Conservation (phyloP, 2,329 filamentous ascomycete species). For the Cytospora piceicola region DNA sequence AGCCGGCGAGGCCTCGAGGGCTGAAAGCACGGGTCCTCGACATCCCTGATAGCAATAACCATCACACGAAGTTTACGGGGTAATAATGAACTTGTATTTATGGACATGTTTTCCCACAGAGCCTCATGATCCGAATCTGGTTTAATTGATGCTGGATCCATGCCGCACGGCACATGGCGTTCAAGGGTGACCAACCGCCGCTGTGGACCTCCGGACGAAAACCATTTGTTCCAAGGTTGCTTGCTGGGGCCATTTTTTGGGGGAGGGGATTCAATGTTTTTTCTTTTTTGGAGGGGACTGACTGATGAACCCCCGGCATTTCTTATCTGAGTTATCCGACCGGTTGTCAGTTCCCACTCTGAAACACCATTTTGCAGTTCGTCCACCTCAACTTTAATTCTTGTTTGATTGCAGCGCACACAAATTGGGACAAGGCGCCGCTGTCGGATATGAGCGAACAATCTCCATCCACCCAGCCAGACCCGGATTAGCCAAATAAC, state of each 20-base stretch:
- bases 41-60: not conserved
- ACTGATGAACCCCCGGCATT: slow-evolving; percentile 2
- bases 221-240: no score
- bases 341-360: slow-evolving; percentile 12
- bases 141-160: slow-evolving; percentile 3
- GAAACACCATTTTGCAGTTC: not conserved
- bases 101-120: not conserved
- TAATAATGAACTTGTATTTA: not conserved
- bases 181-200: slow-evolving; percentile 23
- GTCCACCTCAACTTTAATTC: slow-evolving; percentile 2
- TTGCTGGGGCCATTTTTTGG: not conserved
- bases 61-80: not conserved
- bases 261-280: not conserved
- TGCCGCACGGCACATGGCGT: slow-evolving; percentile 29
- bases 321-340: slow-evolving; percentile 10
- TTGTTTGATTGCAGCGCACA: slow-evolving; percentile 11
- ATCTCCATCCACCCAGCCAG: not conserved
- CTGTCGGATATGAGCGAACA: slow-evolving; percentile 20
- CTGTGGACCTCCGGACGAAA: slow-evolving; percentile 13
- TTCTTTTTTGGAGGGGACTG: no score
- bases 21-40: no score
- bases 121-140: not conserved
- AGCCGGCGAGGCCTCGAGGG: no score
- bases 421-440: not conserved
- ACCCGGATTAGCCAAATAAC: not conserved